Evolutionary conservation across 805 yeast species (phyloP).

Genomic region (Isabelozyma heimii): DNA sequence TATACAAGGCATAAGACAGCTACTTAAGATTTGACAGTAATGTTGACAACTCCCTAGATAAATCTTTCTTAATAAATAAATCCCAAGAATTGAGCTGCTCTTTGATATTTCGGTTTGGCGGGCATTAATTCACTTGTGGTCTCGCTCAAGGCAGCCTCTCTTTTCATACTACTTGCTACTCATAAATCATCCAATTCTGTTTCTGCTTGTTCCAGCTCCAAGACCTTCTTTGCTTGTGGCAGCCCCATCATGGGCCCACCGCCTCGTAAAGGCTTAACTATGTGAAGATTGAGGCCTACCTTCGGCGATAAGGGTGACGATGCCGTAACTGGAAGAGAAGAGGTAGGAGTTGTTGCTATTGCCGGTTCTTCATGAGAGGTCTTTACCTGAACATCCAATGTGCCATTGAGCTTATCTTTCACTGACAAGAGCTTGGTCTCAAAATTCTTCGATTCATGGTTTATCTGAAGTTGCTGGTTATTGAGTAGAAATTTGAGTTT

Average conservation of each 20-base stretch:
- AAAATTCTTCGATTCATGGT: constrained; percentile 48
- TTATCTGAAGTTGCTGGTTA: constrained; percentile 49
- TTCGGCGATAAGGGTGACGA: constrained; percentile 23
- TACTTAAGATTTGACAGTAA: no score
- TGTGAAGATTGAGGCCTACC: constrained; percentile 53
- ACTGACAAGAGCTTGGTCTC: constrained; percentile 36
- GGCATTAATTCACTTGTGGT: no score
- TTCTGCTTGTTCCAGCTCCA: no score
- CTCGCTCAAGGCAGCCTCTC: no score
- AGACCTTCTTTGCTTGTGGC: background rate
- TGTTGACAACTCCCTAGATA: no score
- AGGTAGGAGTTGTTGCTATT: background rate
- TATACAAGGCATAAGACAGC: no score
- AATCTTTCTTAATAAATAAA: no score
- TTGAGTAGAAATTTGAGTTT: constrained; percentile 48
- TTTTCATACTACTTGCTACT: no score
- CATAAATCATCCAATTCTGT: no score
- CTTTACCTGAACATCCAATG: background rate
- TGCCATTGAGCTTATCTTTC: constrained; percentile 6
- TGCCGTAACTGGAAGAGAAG: background rate
- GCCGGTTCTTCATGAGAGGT: background rate
- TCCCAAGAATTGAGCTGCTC: no score
- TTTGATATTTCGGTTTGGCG: no score
- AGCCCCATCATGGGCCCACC: constrained; percentile 24
- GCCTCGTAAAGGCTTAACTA: constrained; percentile 63